These are phyloP conservation scores for Cyclostephanos tholiformis DNA, from an alignment of 108 stramenopile genomes.

Conservation along the genomic window DNA sequence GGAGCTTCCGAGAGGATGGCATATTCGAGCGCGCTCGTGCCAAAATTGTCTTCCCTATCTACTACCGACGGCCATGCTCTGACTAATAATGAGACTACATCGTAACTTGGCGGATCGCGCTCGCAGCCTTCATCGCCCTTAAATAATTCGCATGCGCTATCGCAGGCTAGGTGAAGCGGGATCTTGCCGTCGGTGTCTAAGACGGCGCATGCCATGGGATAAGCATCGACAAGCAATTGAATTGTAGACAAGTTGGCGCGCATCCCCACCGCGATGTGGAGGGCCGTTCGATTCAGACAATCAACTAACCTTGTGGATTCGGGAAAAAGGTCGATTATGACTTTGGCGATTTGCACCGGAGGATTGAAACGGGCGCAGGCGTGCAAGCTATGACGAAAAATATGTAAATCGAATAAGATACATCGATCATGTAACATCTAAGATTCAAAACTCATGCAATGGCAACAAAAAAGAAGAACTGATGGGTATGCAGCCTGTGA, in stretches of 20 bases:
- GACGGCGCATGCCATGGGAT: conserved; percentile 58
- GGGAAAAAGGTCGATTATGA: conserved; percentile 59
- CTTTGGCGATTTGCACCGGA: conserved; percentile 39
- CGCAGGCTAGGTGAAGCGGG: conserved; percentile 64
- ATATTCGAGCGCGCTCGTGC: conserved; percentile 26
- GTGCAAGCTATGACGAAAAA: conserved; percentile 14
- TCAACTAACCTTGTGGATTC: conserved; percentile 59
- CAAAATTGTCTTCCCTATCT: conserved; percentile 23
- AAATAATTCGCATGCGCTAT: conserved; percentile 25
- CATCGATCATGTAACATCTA: background rate
- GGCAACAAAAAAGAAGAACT: too few species aligned
- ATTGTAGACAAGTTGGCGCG: conserved; percentile 61
- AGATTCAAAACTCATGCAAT: background rate
- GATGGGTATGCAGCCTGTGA: too few species aligned
- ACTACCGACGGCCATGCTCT: background rate
- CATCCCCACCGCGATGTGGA: conserved; percentile 74
- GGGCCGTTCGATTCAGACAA: conserved; percentile 64
- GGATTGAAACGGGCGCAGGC: conserved; percentile 31
- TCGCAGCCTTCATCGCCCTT: conserved; percentile 15
- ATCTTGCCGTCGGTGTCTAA: conserved; percentile 73
- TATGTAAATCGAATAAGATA: too few species aligned
- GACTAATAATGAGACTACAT: background rate
- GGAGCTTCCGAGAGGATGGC: conserved; percentile 28
- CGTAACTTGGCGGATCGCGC: background rate
- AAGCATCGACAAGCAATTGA: conserved; percentile 52